Conservation (phyloP, 352 stramenopile genomes). For the Phytophthora megakarya region DNA sequence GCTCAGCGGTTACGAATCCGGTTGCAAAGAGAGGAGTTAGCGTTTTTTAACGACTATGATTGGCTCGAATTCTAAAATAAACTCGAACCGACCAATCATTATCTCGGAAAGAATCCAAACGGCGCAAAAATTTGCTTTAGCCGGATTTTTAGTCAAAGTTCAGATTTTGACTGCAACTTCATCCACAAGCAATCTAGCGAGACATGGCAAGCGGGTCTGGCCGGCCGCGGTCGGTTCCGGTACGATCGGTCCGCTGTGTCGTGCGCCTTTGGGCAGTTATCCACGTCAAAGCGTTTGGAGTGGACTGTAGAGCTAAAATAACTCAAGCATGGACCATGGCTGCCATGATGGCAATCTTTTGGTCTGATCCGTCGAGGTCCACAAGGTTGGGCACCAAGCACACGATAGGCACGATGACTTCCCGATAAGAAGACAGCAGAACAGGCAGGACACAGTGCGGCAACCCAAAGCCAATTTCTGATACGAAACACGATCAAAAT, state of each 20-base stretch:
- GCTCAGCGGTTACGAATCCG: constrained; percentile 26
- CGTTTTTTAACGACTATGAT: not conserved
- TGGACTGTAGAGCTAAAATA: constrained; percentile 9
- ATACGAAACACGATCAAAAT: constrained; percentile 11
- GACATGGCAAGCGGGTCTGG: constrained; percentile 25
- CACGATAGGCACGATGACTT: constrained; percentile 7
- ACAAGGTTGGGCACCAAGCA: not conserved
- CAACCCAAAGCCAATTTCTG: constrained; percentile 8
- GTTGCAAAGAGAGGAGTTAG: not conserved
- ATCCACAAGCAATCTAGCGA: constrained; percentile 19
- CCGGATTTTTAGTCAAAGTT: constrained; percentile 2
- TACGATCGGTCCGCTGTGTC: constrained; percentile 14
- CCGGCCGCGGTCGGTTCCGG: not conserved
- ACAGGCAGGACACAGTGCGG: constrained; percentile 4
- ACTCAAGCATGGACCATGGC: too few relatives aligned
- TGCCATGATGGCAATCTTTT: not conserved
- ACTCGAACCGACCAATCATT: not conserved
- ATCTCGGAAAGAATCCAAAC: not conserved
- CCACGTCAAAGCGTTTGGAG: not conserved
- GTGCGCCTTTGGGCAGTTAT: not conserved
- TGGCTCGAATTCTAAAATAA: not conserved
- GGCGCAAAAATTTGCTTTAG: not conserved
- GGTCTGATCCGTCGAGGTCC: not conserved
- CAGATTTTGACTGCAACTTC: constrained; percentile 18
- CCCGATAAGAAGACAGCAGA: constrained; percentile 13